Percentiles rank a stretch among this genome's conserved stretches.
These are phyloP conservation scores for Letharia lupina DNA, from an alignment of 495 filamentous ascomycete species.

Conservation along the genomic window DNA sequence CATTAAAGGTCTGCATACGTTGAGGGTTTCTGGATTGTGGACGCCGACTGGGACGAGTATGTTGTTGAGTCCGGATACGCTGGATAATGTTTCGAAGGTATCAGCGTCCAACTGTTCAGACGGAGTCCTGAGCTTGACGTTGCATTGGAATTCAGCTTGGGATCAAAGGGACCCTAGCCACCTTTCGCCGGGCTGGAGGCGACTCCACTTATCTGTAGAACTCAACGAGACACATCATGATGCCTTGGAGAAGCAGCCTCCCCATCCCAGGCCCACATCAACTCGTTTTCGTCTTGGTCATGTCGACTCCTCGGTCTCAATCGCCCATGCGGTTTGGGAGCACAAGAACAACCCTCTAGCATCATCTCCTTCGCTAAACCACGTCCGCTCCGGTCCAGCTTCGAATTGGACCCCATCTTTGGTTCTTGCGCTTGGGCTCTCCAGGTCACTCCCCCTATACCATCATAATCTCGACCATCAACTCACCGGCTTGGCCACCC, in stretches of 20 bases:
- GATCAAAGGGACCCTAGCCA: constrained; percentile 43
- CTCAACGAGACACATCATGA: not conserved
- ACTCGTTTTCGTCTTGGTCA: constrained; percentile 13
- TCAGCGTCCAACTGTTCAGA: constrained; percentile 53
- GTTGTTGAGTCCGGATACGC: constrained; percentile 45
- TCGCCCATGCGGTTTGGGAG: constrained; percentile 11
- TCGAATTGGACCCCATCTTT: constrained; percentile 5
- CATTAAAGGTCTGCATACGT: constrained; percentile 47
- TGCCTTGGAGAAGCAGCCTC: constrained; percentile 10
- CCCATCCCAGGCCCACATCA: constrained; percentile 10
- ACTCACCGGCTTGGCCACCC: constrained; percentile 9
- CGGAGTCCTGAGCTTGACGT: constrained; percentile 49
- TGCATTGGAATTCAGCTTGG: constrained; percentile 50
- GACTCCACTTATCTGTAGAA: constrained; percentile 34
- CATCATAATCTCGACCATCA: constrained; percentile 1
- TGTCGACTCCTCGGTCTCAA: not conserved
- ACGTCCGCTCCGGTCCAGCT: constrained; percentile 2
- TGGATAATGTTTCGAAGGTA: constrained; percentile 42
- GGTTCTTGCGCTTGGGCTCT: constrained; percentile 12
- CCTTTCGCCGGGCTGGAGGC: constrained; percentile 57
- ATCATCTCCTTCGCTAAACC: constrained; percentile 1
- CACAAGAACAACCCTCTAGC: constrained; percentile 9
- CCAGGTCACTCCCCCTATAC: constrained; percentile 13
- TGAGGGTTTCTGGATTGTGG: constrained; percentile 54
- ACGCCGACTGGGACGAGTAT: constrained; percentile 52